A percentile compares a stretch with the other conserved stretches of the same genome.
These are phyloP conservation scores for Phytophthora syringae DNA, from an alignment of 352 stramenopile species.

Conservation along the genomic window DNA sequence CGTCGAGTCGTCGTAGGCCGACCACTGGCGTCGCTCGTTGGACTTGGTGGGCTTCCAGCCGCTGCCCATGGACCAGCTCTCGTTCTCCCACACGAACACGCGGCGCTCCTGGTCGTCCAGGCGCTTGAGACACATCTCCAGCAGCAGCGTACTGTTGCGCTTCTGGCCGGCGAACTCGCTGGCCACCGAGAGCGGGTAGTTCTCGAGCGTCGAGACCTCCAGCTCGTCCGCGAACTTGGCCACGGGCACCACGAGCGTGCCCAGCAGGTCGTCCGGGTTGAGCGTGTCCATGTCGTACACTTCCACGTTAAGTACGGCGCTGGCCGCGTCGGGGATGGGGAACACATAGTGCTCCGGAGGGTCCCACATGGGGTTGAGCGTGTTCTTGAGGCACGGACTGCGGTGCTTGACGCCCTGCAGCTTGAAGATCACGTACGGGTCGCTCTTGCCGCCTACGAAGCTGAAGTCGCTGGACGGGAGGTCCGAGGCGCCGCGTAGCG, in stretches of 20 bases:
- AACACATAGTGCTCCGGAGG: constrained; percentile 72
- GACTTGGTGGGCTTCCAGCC: constrained; percentile 59
- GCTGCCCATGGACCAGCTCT: constrained; percentile 54
- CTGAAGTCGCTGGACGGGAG: constrained; percentile 69
- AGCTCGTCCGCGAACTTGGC: constrained; percentile 53
- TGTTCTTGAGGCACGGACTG: constrained; percentile 66
- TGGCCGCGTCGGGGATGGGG: constrained; percentile 46
- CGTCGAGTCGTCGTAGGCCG: constrained; percentile 51
- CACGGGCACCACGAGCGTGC: constrained; percentile 55
- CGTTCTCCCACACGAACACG: constrained; percentile 71
- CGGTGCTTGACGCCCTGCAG: constrained; percentile 57
- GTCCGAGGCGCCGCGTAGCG: constrained; percentile 53
- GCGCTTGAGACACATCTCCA: constrained; percentile 55
- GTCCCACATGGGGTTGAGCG: constrained; percentile 71
- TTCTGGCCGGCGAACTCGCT: constrained; percentile 51
- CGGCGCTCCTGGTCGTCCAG: constrained; percentile 46
- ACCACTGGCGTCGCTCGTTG: constrained; percentile 58
- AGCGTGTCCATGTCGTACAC: constrained; percentile 76
- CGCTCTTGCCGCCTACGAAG: constrained; percentile 65
- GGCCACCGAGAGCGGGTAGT: constrained; percentile 56
- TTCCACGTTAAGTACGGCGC: constrained; percentile 54
- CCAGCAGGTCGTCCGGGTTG: constrained; percentile 72
- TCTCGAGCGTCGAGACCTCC: constrained; percentile 53
- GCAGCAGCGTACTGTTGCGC: constrained; percentile 53
- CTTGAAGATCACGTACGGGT: constrained; percentile 75